Evolutionary conservation across 805 yeast species (phyloP).

Genomic region (Candida endomychidarum): DNA sequence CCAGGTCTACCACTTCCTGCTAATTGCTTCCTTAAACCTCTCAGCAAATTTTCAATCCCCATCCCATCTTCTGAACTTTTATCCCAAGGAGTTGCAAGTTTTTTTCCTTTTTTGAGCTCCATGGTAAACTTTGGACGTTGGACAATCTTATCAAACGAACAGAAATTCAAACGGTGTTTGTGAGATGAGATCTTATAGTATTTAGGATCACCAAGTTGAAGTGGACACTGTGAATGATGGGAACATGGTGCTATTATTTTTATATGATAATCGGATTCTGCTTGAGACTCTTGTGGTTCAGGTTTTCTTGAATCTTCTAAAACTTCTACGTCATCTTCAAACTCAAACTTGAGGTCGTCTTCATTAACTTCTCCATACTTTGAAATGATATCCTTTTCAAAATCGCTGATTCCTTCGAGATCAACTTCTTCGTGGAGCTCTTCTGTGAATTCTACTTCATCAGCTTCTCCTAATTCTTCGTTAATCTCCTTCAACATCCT

Average conservation of each 20-base stretch:
- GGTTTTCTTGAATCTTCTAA: conserved; percentile 14
- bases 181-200: conserved; percentile 59
- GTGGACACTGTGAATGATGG: conserved; percentile 83
- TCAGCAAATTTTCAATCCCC: conserved; percentile 45
- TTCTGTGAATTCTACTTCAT: conserved; percentile 1
- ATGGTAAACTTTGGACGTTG: conserved; percentile 75
- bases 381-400: conserved; percentile 23
- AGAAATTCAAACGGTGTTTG: conserved; percentile 62
- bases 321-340: conserved; percentile 37
- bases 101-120: conserved; percentile 82
- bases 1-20: conserved; percentile 79
- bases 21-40: conserved; percentile 32
- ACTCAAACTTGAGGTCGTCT: conserved; percentile 49
- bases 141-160: conserved; percentile 70
- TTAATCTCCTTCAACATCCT: conserved; percentile 29
- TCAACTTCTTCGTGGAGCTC: neutral
- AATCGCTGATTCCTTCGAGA: conserved; percentile 10
- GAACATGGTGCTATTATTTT: conserved; percentile 85
- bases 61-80: conserved; percentile 51
- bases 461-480: conserved; percentile 19
- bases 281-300: conserved; percentile 10
- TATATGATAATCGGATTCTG: conserved; percentile 50
- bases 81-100: conserved; percentile 73
- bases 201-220: conserved; percentile 75
- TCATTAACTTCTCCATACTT: conserved; percentile 44